Evolutionary conservation across 192 early-diverging fungal genomes (phyloP), one percentile per base, ranked within the genome.

Genomic region (Coemansia sp.): DNA sequence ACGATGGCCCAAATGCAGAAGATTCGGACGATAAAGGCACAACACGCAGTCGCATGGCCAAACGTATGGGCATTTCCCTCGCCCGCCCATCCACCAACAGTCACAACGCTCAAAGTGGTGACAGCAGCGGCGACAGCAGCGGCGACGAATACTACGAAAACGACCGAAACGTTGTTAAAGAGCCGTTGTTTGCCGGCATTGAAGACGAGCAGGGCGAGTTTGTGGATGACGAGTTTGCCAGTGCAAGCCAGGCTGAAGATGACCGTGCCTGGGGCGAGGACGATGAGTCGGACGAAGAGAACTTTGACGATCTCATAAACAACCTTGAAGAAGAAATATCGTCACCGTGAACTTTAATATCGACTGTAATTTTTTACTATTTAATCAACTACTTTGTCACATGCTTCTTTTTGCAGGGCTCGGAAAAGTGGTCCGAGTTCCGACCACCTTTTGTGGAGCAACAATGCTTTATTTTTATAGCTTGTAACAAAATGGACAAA

Each of bases 301-400:
- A 79, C 57, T 73, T 73, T 57, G 83, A 83, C 56, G 84, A 84
- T 54, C 58, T 87, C 52, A 80, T 84, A 17, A 79, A 73, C 59
- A 69, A 81, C 22, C 58, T 87, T 37, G 85, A 85, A 65, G 78
- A 78, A 35, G 77, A 78, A 17, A 71, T 86, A 24, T 63, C 69
- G n/a, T 69, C 73, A 19, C 52, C 67, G 0, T 62, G 17, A 48
- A 21, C n/a, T 17, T 35, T 35, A 35, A 35, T 35, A 35, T 35
- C 27, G 27, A 19, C 19, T 49, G 48, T 49, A 17, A 49, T 47
- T 50, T 21, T 19, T 17, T n/a, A 21, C 21, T 57, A 29, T 56
- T 56, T 56, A 51, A 43, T 41, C 21, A 17, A 49, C 57, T 19
- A 22, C 21, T 38, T 4, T 53, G 14, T 62, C 43, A 47, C 43